Conservation (phyloP, 192 early-diverging fungal species). For the Entomortierella lignicola region DNA sequence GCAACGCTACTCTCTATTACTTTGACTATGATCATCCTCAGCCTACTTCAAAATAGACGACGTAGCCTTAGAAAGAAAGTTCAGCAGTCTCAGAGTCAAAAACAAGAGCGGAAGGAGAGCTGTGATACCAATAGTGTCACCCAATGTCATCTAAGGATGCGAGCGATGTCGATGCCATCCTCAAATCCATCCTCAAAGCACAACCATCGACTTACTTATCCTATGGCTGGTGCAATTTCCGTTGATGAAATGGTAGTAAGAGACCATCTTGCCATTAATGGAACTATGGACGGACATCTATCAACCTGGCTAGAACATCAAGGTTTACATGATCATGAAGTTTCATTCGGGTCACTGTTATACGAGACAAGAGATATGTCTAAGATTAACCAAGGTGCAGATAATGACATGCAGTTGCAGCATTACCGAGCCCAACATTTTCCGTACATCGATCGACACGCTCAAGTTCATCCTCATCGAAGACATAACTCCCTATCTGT, state of each 20-base stretch:
- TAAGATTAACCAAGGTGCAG: neutral
- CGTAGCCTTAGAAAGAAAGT: slow-evolving; percentile 2
- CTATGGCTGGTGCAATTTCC: neutral
- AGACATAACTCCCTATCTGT: neutral
- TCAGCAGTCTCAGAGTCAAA: neutral
- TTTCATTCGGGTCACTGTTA: neutral
- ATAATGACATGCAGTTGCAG: neutral
- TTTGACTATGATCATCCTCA: slow-evolving; percentile 43
- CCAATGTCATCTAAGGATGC: neutral
- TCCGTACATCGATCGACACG: neutral
- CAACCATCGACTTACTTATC: neutral
- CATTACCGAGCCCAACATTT: slow-evolving; percentile 4
- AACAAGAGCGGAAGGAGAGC: neutral
- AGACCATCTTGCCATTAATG: neutral
- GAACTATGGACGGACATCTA: slow-evolving; percentile 17
- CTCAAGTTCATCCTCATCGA: neutral
- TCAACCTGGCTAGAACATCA: slow-evolving; percentile 31
- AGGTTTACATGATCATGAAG: neutral
- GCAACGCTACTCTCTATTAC: slow-evolving; percentile 44
- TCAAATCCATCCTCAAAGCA: no score
- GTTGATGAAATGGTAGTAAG: neutral
- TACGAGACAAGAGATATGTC: neutral
- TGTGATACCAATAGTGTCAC: neutral
- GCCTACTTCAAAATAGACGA: slow-evolving; percentile 32
- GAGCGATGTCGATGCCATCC: no score